Evolutionary conservation across 805 yeast genomes (phyloP).

Genomic region (Cyberlindnera maritima): DNA sequence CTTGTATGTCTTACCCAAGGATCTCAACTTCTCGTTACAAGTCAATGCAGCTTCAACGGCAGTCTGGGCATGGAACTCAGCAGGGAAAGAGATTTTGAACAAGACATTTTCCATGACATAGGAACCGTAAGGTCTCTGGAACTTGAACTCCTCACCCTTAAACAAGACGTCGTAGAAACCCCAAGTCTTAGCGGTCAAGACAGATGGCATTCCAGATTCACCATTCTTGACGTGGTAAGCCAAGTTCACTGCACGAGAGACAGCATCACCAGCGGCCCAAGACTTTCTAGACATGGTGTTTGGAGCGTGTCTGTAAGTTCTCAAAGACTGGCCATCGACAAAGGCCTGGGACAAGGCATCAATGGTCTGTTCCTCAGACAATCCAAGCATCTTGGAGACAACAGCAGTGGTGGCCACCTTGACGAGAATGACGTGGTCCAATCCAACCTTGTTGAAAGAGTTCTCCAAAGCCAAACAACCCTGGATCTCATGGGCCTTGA

Average conservation of each 20-base stretch:
- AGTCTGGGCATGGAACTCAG: constrained; percentile 65
- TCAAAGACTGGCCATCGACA: constrained; percentile 56
- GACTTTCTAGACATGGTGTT: constrained; percentile 62
- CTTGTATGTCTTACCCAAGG: constrained; percentile 40
- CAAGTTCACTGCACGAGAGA: constrained; percentile 54
- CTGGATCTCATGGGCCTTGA: constrained; percentile 63
- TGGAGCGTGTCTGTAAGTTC: constrained; percentile 65
- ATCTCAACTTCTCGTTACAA: constrained; percentile 35
- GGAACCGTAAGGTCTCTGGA: constrained; percentile 52
- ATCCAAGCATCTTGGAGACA: constrained; percentile 52
- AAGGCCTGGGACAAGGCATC: constrained; percentile 59
- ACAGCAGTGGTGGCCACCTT: constrained; percentile 63
- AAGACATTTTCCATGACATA: constrained; percentile 63
- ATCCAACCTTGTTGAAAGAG: constrained; percentile 57
- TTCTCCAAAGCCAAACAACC: constrained; percentile 58
- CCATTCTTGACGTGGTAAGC: constrained; percentile 52
- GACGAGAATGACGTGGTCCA: constrained; percentile 58
- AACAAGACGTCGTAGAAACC: constrained; percentile 63
- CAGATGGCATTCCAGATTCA: constrained; percentile 56
- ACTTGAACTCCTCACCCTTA: constrained; percentile 48
- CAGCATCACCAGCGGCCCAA: constrained; percentile 70
- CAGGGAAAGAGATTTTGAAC: constrained; percentile 62
- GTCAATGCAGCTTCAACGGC: constrained; percentile 59
- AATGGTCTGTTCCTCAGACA: constrained; percentile 47
- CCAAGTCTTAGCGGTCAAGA: constrained; percentile 56